Evolutionary conservation across 2,329 filamentous ascomycete genomes (phyloP).

Genomic region (Trichoderma aggressivum): DNA sequence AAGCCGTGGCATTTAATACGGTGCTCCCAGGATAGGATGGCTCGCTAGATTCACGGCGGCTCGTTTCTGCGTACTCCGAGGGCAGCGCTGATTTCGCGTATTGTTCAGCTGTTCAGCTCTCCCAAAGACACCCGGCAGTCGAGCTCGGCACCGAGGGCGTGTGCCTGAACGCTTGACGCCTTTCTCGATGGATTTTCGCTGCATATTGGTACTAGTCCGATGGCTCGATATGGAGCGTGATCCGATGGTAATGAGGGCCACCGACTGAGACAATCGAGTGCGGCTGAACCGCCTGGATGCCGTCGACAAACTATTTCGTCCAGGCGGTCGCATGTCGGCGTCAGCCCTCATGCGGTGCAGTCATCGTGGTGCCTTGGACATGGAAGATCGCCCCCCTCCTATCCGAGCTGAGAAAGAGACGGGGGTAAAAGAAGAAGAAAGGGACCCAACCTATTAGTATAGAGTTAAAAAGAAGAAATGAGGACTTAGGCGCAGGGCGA

Average conservation of each 20-base stretch:
- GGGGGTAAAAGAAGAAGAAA: background rate
- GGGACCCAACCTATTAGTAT: background rate
- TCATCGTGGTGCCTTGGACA: background rate
- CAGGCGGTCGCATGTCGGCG: background rate
- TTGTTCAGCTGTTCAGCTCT: background rate
- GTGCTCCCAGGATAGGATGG: background rate
- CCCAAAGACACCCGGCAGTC: background rate
- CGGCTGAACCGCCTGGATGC: slow-evolving; percentile 8
- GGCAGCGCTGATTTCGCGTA: slow-evolving; percentile 4
- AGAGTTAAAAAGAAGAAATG: background rate
- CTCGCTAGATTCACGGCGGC: background rate
- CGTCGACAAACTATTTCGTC: background rate
- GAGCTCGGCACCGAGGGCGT: background rate
- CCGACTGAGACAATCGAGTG: slow-evolving; percentile 4
- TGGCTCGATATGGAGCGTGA: slow-evolving; percentile 1
- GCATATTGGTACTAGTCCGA: background rate
- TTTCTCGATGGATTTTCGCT: background rate
- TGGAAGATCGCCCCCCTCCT: background rate
- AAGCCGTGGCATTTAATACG: background rate
- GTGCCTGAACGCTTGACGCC: background rate
- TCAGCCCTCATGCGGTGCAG: background rate
- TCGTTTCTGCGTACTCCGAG: background rate
- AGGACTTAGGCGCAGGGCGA: background rate
- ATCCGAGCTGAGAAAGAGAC: background rate
- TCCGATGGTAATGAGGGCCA: background rate